Percentiles rank a stretch among this genome's conserved stretches.
These are phyloP conservation scores for Xylaria venustula DNA, from an alignment of 495 filamentous ascomycete species.

Conservation along the genomic window DNA sequence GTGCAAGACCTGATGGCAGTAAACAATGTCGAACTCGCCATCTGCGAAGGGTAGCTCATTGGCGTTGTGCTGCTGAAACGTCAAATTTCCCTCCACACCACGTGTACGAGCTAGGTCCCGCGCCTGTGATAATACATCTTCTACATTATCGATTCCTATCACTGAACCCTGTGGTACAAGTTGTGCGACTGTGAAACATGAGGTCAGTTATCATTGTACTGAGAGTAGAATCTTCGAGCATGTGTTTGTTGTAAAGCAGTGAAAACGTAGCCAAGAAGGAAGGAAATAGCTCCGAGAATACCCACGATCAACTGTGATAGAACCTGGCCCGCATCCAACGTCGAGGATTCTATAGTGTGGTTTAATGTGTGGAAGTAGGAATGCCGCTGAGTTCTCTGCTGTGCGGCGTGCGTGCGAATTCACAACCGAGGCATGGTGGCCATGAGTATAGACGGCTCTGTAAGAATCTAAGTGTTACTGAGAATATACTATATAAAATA, in stretches of 20 bases:
- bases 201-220: not conserved
- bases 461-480: not conserved
- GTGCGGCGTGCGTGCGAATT: constrained; percentile 53
- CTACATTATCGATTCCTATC: constrained; percentile 30
- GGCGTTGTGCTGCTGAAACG: constrained; percentile 50
- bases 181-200: constrained; percentile 21
- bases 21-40: constrained; percentile 52
- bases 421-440: constrained; percentile 50
- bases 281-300: not conserved
- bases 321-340: constrained; percentile 57
- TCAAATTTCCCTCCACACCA: constrained; percentile 42
- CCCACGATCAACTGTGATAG: constrained; percentile 51
- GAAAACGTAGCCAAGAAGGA: not conserved
- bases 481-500: no score
- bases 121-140: constrained; percentile 28
- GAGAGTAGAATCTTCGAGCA: no score
- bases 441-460: constrained; percentile 47
- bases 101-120: constrained; percentile 40
- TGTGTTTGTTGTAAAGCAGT: not conserved
- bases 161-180: constrained; percentile 50
- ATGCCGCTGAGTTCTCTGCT: constrained; percentile 49
- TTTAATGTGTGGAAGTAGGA: constrained; percentile 49
- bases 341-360: constrained; percentile 54
- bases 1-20: constrained; percentile 49
- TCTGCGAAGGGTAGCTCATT: constrained; percentile 42